These are phyloP conservation scores for Trichoderma endophyticum DNA, from an alignment of 2,329 filamentous ascomycete species.

Conservation along the genomic window DNA sequence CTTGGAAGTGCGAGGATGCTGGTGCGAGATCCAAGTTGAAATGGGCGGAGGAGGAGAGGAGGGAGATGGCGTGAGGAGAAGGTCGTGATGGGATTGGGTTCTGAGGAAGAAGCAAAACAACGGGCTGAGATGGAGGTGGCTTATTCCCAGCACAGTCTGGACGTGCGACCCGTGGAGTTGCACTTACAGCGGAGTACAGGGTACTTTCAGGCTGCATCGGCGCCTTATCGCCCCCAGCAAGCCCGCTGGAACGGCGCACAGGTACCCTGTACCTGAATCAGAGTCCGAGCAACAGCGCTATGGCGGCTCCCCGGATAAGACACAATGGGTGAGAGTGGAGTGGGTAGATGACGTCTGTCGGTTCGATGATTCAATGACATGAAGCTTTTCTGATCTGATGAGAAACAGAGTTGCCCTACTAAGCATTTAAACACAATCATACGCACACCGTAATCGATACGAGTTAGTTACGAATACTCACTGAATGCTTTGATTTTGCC, in stretches of 20 bases:
- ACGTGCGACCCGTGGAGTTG: not conserved
- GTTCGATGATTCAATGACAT: not conserved
- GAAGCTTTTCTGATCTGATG: not conserved
- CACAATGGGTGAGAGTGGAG: not conserved
- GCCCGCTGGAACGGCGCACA: not conserved
- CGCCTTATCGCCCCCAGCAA: not conserved
- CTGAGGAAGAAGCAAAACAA: slow-evolving; percentile 13
- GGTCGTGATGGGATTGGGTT: slow-evolving; percentile 16
- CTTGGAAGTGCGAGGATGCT: not conserved
- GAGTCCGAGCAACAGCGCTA: not conserved
- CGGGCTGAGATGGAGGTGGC: slow-evolving; percentile 14
- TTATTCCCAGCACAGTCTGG: not conserved
- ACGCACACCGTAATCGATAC: not conserved
- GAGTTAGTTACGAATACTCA: not conserved
- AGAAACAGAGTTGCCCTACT: not conserved
- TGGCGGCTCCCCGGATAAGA: slow-evolving; percentile 5
- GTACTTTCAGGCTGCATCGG: not conserved
- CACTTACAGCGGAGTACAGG: not conserved
- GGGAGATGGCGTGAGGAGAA: slow-evolving; percentile 13
- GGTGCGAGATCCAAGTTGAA: not conserved
- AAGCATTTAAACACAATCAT: not conserved
- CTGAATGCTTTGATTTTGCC: not conserved
- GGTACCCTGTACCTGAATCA: not conserved
- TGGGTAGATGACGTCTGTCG: slow-evolving; percentile 8
- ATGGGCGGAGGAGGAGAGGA: not conserved